These are phyloP conservation scores for Botrytis deweyae DNA, from an alignment of 2,329 filamentous ascomycete genomes.

Conservation along the genomic window DNA sequence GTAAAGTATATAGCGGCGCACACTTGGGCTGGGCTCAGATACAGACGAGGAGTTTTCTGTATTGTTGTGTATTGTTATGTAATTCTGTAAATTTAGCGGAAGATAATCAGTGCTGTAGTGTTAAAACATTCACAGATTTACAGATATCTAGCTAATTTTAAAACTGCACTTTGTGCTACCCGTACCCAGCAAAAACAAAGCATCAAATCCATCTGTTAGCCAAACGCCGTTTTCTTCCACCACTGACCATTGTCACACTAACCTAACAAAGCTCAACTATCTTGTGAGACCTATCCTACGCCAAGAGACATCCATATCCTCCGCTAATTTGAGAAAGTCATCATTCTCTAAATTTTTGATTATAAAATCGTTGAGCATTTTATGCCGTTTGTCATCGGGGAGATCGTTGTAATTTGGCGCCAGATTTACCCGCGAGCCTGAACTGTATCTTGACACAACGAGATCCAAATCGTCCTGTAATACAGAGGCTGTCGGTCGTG, in stretches of 20 bases:
- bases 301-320: constrained; percentile 52
- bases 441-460: background rate
- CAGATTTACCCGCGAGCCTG: constrained; percentile 1
- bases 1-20: background rate
- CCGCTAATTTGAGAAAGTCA: constrained; percentile 50
- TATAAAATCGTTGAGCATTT: constrained; percentile 50
- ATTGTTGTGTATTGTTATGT: background rate
- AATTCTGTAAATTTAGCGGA: background rate
- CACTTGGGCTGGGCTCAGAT: background rate
- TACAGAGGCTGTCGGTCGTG: background rate
- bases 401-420: constrained; percentile 23
- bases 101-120: background rate
- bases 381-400: constrained; percentile 43
- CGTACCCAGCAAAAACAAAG: background rate
- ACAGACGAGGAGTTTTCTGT: background rate
- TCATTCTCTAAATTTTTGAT: constrained; percentile 49
- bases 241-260: background rate
- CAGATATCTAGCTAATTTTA: background rate
- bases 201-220: background rate
- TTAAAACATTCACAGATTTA: background rate
- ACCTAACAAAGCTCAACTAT: constrained; percentile 20
- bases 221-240: background rate
- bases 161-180: background rate
- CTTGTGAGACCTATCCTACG: constrained; percentile 47
- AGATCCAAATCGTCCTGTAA: constrained; percentile 10